Evolutionary conservation across 345 rosid species (phyloP).

Genomic region (Cardiospermum halicacabum): DNA sequence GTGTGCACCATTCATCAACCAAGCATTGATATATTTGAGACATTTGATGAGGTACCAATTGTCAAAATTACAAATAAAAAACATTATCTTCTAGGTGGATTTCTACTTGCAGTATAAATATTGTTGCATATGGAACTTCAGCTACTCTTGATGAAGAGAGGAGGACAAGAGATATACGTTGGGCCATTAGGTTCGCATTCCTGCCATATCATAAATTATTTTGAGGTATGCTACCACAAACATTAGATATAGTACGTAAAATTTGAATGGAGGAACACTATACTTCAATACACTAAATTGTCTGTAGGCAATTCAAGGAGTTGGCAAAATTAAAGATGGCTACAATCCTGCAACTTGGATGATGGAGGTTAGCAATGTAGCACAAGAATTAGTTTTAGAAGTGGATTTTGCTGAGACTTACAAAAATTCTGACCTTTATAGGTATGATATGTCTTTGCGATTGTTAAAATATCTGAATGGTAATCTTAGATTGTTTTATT

Average conservation of each 20-base stretch:
- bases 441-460: too few relatives aligned
- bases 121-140: conserved; percentile 13
- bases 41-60: conserved; percentile 73
- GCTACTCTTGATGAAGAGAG: conserved; percentile 42
- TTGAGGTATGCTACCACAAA: conserved; percentile 30
- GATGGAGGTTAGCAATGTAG: conserved; percentile 39
- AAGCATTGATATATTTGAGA: conserved; percentile 87
- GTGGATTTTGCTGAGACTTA: conserved; percentile 37
- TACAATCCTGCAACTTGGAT: conserved; percentile 65
- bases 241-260: background rate
- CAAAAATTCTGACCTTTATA: conserved; percentile 28
- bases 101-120: background rate
- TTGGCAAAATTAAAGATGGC: conserved; percentile 37
- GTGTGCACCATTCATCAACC: conserved; percentile 97
- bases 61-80: background rate
- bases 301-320: conserved; percentile 35
- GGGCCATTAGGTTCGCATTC: conserved; percentile 51
- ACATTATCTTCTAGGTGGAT: too few relatives aligned
- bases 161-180: conserved; percentile 49
- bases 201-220: conserved; percentile 33
- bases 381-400: conserved; percentile 39
- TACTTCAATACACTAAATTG: background rate
- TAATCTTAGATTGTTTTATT: background rate
- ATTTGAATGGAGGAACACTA: background rate
- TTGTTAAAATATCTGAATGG: background rate